Conservation (phyloP, 176 grass and related monocot genomes). For the Otatea glauca region DNA sequence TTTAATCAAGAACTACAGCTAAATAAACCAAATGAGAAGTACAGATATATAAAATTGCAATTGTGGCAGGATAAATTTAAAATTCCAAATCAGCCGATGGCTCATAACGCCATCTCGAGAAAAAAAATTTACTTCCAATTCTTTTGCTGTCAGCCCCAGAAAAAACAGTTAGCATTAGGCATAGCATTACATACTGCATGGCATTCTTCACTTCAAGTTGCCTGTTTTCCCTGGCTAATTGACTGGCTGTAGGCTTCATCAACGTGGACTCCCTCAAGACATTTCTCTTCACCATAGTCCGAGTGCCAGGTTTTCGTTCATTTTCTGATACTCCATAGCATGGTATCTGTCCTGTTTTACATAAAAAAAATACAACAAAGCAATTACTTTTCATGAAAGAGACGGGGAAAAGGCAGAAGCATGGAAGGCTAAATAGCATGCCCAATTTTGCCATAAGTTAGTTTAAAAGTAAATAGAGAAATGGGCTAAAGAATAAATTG, state of each 20-base stretch:
- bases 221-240: constrained; percentile 78
- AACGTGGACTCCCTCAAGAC: constrained; percentile 68
- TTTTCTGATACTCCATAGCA: constrained; percentile 33
- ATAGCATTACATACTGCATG: constrained; percentile 48
- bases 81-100: background rate
- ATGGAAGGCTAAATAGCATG: constrained; percentile 14
- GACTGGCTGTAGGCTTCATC: constrained; percentile 92
- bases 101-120: background rate
- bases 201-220: constrained; percentile 35
- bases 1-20: constrained; percentile 13
- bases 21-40: constrained; percentile 22
- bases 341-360: constrained; percentile 49
- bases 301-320: constrained; percentile 31
- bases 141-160: background rate
- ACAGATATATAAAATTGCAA: background rate
- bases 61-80: background rate
- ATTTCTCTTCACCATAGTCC: constrained; percentile 46
- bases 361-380: constrained; percentile 17
- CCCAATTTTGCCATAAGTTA: background rate
- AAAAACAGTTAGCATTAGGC: constrained; percentile 5
- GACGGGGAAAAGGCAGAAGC: background rate
- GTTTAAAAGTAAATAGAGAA: background rate
- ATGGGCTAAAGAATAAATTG: background rate
- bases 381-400: background rate
- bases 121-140: constrained; percentile 3